Evolutionary conservation across 2,329 filamentous ascomycete species (phyloP), one percentile per base, ranked within the genome.

Genomic region (Apiospora aurea): DNA sequence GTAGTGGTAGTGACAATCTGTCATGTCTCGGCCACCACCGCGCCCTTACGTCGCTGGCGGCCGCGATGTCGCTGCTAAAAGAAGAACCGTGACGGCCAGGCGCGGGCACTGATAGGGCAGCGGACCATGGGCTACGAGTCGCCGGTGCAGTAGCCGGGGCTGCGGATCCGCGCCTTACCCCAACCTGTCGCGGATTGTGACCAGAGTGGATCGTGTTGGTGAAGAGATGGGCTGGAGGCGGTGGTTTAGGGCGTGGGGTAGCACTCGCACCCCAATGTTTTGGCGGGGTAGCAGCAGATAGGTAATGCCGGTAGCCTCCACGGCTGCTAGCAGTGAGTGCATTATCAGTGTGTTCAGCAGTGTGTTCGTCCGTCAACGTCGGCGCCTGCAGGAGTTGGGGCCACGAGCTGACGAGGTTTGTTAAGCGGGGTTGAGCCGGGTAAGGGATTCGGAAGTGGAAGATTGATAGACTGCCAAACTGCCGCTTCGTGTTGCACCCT

Each of bases 21-120:
- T 64, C 57, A 41, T 64, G 57, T n/a, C 57, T 41, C 10, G 57
- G 29, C 57, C 57, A 41, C 34, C 21, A 4, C 18, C 53, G 21
- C 57, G 57, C 57, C 57, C 29, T 41, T 64, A 4, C 18, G 18
- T n/a, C 57, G 57, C 53, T 38, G 29, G 57, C 34, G 18, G 57
- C 57, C 34, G 57, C 57, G 57, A 41, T 41, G 57, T 64, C 57
- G 57, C 57, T 38, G 57, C 57, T n/a, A 64, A 41, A 64, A 64
- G 34, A 64, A 64, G 53, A 61, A 61, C 53, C 53, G 53, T 61
- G 53, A 38, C 29, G 53, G 18, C 53, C 53, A 38, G 29, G 53
- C 53, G 53, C 29, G 18, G 18, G 57, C 57, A 14, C 6, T 64
- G 57, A 64, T 64, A 64, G 57, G 57, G 21, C 57, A 18, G 57